These are phyloP conservation scores for Cladophialophora yegresii DNA, from an alignment of 2,329 filamentous ascomycete species.

Conservation along the genomic window DNA sequence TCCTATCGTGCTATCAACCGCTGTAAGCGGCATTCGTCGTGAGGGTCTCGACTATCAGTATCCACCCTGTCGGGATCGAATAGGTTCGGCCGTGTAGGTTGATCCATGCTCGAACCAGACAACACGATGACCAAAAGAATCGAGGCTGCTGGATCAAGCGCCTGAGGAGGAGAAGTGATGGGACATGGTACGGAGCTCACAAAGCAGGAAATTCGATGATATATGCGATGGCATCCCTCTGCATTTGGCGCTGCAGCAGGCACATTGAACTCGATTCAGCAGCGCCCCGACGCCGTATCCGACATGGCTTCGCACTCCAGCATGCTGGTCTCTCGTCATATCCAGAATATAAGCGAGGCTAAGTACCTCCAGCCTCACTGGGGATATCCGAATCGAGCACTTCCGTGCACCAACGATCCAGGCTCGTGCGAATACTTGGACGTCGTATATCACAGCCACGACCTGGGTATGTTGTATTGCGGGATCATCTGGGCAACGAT, in stretches of 20 bases:
- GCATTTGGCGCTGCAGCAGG: not conserved
- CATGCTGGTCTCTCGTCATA: constrained; percentile 40
- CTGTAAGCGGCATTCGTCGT: not conserved
- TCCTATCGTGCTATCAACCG: not conserved
- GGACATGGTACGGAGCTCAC: not conserved
- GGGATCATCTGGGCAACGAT: constrained; percentile 61
- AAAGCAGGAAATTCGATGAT: not conserved
- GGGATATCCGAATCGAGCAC: constrained; percentile 57
- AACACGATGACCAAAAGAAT: not conserved
- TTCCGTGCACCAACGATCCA: constrained; percentile 60
- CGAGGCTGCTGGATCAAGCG: not conserved
- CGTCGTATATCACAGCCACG: constrained; percentile 57
- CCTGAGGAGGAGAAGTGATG: not conserved
- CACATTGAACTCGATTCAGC: not conserved
- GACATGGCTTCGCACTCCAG: constrained; percentile 12
- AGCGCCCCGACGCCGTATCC: not conserved
- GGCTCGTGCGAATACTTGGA: constrained; percentile 61
- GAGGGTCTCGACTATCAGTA: not conserved
- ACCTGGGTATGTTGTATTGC: constrained; percentile 57
- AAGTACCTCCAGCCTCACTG: constrained; percentile 52
- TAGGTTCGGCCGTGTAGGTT: not conserved
- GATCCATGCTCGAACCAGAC: not conserved
- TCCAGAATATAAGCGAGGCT: constrained; percentile 51
- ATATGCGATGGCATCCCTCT: not conserved
- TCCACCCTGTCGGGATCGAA: not conserved